Percentiles rank a stretch among this genome's conserved stretches.
These are phyloP conservation scores for Saccharomyces uvarum DNA, from an alignment of 1,139 yeast genomes.

Conservation along the genomic window DNA sequence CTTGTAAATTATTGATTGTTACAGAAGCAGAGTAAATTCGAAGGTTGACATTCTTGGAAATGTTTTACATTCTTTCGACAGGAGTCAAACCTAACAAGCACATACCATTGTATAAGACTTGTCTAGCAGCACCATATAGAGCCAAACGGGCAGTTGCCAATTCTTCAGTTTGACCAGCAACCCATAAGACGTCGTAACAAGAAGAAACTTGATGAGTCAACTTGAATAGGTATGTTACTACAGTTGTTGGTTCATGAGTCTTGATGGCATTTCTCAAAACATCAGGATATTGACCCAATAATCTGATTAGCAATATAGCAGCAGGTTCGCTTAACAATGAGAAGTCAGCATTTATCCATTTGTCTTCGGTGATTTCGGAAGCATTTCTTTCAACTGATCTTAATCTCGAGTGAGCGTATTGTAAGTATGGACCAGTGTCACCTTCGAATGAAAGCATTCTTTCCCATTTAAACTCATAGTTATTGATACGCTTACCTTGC, in stretches of 20 bases:
- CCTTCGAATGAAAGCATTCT: slow-evolving; percentile 98
- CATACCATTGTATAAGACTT: slow-evolving; percentile 89
- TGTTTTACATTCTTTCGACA: slow-evolving; percentile 84
- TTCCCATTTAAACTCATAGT: slow-evolving; percentile 95
- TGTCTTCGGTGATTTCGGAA: slow-evolving; percentile 36
- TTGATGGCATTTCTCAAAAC: slow-evolving; percentile 74
- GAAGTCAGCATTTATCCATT: slow-evolving; percentile 54
- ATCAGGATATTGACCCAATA: slow-evolving; percentile 88
- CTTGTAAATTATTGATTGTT: background rate
- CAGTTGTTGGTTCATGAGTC: slow-evolving; percentile 86
- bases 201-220: slow-evolving; percentile 91
- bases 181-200: slow-evolving; percentile 94
- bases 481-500: slow-evolving; percentile 95
- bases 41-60: background rate
- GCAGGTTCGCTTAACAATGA: slow-evolving; percentile 68
- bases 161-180: slow-evolving; percentile 87
- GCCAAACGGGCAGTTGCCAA: slow-evolving; percentile 91
- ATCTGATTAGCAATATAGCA: slow-evolving; percentile 66
- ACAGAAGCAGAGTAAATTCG: background rate
- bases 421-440: slow-evolving; percentile 98
- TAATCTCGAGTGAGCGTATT: slow-evolving; percentile 96
- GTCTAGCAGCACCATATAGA: slow-evolving; percentile 82
- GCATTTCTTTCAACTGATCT: slow-evolving; percentile 92
- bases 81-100: slow-evolving; percentile 87
- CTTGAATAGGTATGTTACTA: slow-evolving; percentile 88